phyloP scores from a whole-genome alignment of 2,329 filamentous ascomycete genomes.

The Elsinoe arachidis region DNA sequence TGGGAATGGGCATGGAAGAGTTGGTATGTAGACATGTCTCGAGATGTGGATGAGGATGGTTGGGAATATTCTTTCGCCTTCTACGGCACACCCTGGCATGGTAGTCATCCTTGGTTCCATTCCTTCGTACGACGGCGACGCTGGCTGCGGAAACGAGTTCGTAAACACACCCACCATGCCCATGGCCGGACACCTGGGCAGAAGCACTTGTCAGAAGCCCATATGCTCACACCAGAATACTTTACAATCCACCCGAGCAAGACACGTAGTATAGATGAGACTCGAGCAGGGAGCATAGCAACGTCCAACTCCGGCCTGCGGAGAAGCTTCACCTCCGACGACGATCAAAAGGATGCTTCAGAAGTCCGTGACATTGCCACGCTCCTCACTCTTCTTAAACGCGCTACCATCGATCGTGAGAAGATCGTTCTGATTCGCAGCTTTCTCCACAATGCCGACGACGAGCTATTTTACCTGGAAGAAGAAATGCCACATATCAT shows the following conservation, averaged over 20 bases:
- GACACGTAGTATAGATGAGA: constrained; percentile 17
- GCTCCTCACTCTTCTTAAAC: constrained; percentile 59
- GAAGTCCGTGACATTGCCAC: constrained; percentile 58
- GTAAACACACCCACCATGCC: constrained; percentile 41
- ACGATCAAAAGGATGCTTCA: constrained; percentile 40
- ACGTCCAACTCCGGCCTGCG: constrained; percentile 12
- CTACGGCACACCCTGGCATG: constrained; percentile 61
- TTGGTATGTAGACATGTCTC: constrained; percentile 70
- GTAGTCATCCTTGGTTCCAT: constrained; percentile 80
- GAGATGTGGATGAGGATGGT: constrained; percentile 76
- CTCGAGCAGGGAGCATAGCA: constrained; percentile 16
- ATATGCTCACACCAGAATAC: constrained; percentile 67
- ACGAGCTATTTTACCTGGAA: constrained; percentile 67
- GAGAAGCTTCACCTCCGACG: constrained; percentile 29
- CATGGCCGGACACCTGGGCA: constrained; percentile 30
- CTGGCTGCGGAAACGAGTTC: constrained; percentile 76
- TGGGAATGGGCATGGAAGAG: constrained; percentile 82
- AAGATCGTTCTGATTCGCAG: constrained; percentile 76
- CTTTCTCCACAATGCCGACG: constrained; percentile 68
- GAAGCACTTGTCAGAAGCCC: constrained; percentile 42
- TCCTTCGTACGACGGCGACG: constrained; percentile 85
- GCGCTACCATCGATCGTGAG: constrained; percentile 75
- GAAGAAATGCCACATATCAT: constrained; percentile 76
- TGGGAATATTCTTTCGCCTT: constrained; percentile 97
- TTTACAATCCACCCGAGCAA: constrained; percentile 56